Evolutionary conservation across 257 asterid species (phyloP), one percentile per base, ranked within the genome.

Genomic region (Lycium barbarum): DNA sequence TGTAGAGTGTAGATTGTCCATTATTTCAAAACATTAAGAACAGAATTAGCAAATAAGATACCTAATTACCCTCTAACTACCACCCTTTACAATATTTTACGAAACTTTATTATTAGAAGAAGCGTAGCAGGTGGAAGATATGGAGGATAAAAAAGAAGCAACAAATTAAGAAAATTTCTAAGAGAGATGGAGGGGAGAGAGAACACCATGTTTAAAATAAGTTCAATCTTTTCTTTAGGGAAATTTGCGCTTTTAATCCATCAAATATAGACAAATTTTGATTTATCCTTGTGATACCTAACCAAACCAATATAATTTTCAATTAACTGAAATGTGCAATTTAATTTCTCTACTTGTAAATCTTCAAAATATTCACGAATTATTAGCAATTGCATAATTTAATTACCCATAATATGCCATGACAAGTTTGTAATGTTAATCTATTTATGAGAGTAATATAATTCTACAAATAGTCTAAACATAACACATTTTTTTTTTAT

Each of bases 81-180:
- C 45, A 40, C 45, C 5, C 45, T 2, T 40, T 40, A 40, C 45
- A 40, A 40, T 40, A 26, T 26, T 26, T 26, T 26, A 26, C 33
- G 33, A 26, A 26, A 26, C 33, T 26, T 26, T 26, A 26, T 26
- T 26, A 26, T 1, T 36, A 68, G 51, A 22, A 26, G 9, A 45
- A 83, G 47, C 33, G 33, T 54, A 83, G 84, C 53, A 84, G 79
- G 82, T 83, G 74, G 15, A 86, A 26, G 45, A n/a, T 17, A 35
- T 11, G 20, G 35, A 65, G 51, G 67, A 54, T 40, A 3, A 35
- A 51, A 54, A 40, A 7, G 13, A 43, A 12, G 70, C 43, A 54
- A 80, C n/a, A 45, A n/a, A 43, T 17, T 1, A 72, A 72, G 26
- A 14, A 7, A 14, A 35, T 67, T 18, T 67, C 7, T 14, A n/a